Conservation (phyloP, 495 filamentous ascomycete genomes). For the Rusavskia elegans region DNA sequence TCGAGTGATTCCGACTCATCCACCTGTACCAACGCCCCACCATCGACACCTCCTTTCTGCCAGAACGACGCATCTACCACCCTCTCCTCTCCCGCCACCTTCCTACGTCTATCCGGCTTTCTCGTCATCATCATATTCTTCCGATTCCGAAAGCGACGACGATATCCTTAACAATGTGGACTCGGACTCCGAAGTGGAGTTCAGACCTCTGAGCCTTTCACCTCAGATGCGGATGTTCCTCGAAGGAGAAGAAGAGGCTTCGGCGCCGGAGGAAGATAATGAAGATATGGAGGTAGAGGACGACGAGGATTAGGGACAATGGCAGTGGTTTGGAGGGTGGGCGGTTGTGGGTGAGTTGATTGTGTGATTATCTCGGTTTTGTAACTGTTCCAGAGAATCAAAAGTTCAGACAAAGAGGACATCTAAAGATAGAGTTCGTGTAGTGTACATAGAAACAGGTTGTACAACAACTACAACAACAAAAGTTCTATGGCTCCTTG, state of each 20-base stretch:
- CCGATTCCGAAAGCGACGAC: conserved; percentile 4
- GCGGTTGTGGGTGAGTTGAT: too few species aligned
- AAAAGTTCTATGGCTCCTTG: too few species aligned
- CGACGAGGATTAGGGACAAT: too few species aligned
- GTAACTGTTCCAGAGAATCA: too few species aligned
- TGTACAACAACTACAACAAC: too few species aligned
- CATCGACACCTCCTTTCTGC: conserved; percentile 7
- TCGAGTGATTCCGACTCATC: neutral
- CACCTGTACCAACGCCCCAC: neutral
- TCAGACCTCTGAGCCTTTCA: neutral
- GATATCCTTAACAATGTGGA: neutral
- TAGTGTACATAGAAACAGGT: too few species aligned
- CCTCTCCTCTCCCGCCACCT: conserved; percentile 11
- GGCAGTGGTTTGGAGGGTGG: too few species aligned
- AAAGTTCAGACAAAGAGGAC: too few species aligned
- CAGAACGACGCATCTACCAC: conserved; percentile 6
- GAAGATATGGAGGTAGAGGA: too few species aligned
- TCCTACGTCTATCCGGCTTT: conserved; percentile 7
- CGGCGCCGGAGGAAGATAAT: neutral
- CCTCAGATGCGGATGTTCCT: too few species aligned
- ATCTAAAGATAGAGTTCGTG: too few species aligned
- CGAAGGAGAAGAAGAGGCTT: neutral
- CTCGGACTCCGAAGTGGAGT: neutral
- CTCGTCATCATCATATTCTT: conserved; percentile 5
- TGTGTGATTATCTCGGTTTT: too few species aligned